Percentiles rank a stretch among this genome's conserved stretches.
phyloP scores from a whole-genome alignment of 352 stramenopile genomes.

The Pythium folliculosum region DNA sequence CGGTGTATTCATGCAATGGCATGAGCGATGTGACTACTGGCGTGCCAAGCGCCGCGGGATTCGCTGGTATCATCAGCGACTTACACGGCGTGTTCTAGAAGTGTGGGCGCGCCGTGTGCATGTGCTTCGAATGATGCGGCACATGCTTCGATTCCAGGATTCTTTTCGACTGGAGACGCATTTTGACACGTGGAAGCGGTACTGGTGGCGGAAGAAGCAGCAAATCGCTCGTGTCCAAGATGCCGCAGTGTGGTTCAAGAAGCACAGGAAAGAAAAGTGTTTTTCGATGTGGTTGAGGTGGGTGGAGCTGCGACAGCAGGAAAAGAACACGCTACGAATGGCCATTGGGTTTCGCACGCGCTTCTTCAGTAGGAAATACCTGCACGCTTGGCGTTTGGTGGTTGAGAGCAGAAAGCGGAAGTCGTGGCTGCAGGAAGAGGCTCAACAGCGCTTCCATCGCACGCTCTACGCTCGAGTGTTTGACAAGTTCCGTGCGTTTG shows the following conservation, averaged over 20 bases:
- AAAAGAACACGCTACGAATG: slow-evolving; percentile 33
- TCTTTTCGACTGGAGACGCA: slow-evolving; percentile 38
- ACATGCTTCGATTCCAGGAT: slow-evolving; percentile 41
- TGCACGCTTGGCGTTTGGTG: slow-evolving; percentile 36
- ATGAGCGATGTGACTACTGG: background rate
- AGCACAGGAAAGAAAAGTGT: slow-evolving; percentile 25
- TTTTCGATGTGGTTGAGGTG: slow-evolving; percentile 44
- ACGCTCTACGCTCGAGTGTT: background rate
- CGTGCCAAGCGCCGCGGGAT: background rate
- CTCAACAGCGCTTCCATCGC: background rate
- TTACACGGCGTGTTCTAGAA: background rate
- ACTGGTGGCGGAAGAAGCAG: slow-evolving; percentile 28
- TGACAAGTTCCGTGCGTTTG: background rate
- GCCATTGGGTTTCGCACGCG: slow-evolving; percentile 40
- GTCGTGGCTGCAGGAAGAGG: slow-evolving; percentile 1
- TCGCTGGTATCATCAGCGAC: background rate
- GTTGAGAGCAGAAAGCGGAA: slow-evolving; percentile 29
- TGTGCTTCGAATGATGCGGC: slow-evolving; percentile 40
- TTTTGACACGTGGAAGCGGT: slow-evolving; percentile 51
- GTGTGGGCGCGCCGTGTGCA: slow-evolving; percentile 16
- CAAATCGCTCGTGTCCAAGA: slow-evolving; percentile 30
- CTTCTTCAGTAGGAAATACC: slow-evolving; percentile 40
- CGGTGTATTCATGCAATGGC: slow-evolving; percentile 1
- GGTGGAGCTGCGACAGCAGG: slow-evolving; percentile 20
- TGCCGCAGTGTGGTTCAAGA: slow-evolving; percentile 37